phyloP scores from a whole-genome alignment of 306 rosid genomes.

The Argentina anserina region DNA sequence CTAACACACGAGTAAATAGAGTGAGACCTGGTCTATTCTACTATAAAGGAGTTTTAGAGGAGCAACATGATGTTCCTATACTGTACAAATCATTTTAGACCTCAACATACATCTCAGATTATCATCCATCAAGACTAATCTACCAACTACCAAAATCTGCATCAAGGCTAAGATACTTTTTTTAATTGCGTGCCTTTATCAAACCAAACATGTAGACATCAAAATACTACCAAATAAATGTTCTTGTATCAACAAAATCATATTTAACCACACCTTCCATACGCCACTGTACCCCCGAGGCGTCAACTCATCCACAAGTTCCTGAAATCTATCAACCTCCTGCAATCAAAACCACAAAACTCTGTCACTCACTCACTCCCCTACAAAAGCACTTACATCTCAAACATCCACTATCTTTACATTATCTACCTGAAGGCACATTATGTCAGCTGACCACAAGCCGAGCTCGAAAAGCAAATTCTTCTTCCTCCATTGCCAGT shows the following conservation, averaged over 20 bases:
- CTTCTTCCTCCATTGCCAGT: constrained; percentile 82
- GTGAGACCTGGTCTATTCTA: background rate
- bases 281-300: constrained; percentile 68
- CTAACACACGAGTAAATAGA: background rate
- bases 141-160: background rate
- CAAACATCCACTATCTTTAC: background rate
- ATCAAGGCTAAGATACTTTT: background rate
- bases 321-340: constrained; percentile 90
- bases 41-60: background rate
- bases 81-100: background rate
- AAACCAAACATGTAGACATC: background rate
- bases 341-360: constrained; percentile 26
- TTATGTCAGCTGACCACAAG: constrained; percentile 81
- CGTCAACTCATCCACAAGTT: constrained; percentile 64
- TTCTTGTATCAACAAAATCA: constrained; percentile 12
- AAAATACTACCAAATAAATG: background rate
- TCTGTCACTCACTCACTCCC: background rate
- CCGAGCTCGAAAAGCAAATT: constrained; percentile 69
- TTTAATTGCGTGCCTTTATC: background rate
- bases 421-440: constrained; percentile 78
- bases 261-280: constrained; percentile 70
- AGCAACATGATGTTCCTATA: background rate
- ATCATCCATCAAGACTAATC: background rate
- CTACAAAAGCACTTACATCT: background rate
- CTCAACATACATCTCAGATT: background rate